Conservation (phyloP, 495 filamentous ascomycete species). For the Aspergillus saccharolyticus region DNA sequence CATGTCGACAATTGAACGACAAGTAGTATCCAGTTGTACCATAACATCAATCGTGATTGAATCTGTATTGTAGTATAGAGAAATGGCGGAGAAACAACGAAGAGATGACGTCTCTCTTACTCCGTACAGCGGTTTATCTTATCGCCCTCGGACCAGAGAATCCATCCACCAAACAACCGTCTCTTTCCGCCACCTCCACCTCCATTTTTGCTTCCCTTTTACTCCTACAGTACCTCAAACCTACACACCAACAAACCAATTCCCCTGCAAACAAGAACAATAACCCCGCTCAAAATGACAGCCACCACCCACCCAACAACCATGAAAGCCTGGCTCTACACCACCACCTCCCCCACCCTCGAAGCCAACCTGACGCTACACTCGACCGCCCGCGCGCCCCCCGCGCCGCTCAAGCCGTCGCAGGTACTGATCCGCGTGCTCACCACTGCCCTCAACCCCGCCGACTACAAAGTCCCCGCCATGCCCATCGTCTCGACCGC, state of each 20-base stretch:
- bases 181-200: background rate
- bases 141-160: background rate
- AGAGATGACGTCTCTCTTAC: background rate
- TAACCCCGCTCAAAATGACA: conserved; percentile 11
- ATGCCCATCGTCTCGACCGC: conserved; percentile 38
- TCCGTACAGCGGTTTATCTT: background rate
- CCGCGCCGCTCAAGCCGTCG: conserved; percentile 25
- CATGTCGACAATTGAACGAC: no score
- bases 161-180: background rate
- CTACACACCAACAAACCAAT: background rate
- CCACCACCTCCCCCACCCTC: conserved; percentile 40
- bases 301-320: conserved; percentile 25
- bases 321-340: conserved; percentile 64
- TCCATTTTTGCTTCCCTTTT: background rate
- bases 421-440: conserved; percentile 55
- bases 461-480: conserved; percentile 66
- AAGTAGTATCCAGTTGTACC: no score
- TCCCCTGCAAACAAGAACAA: background rate
- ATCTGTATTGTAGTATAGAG: no score
- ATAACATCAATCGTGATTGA: no score
- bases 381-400: conserved; percentile 44
- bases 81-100: no score
- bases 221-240: background rate
- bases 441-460: conserved; percentile 57
- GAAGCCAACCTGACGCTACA: no score